phyloP scores from a whole-genome alignment of 2,329 filamentous ascomycete genomes.

The Colletotrichum gloeosporioides region DNA sequence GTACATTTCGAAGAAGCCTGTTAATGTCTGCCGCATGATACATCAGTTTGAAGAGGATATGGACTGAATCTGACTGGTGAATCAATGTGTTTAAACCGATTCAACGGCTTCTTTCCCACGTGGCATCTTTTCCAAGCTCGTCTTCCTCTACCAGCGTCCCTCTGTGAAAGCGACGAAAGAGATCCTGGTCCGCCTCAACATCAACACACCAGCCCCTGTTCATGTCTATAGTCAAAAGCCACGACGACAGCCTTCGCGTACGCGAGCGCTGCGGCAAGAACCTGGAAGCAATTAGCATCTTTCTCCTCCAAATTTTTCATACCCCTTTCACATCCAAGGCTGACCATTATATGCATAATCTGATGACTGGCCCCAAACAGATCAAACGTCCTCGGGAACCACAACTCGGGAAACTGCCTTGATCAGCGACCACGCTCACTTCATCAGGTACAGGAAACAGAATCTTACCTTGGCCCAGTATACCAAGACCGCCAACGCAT shows the following conservation, averaged over 20 bases:
- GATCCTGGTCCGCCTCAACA: neutral
- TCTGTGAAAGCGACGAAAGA: fast-evolving
- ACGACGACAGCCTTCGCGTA: slow-evolving; percentile 1
- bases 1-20: neutral
- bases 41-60: too few species aligned
- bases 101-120: neutral
- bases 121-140: fast-evolving
- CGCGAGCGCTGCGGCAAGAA: slow-evolving; percentile 33
- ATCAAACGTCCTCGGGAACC: slow-evolving; percentile 48
- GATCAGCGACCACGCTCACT: neutral
- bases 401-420: slow-evolving; percentile 46
- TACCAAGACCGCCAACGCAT: neutral
- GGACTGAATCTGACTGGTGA: too few species aligned
- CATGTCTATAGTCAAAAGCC: slow-evolving; percentile 5
- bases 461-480: slow-evolving; percentile 15
- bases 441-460: neutral
- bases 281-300: neutral
- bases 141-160: neutral
- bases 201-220: neutral
- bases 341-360: slow-evolving; percentile 51
- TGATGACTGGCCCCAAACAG: slow-evolving; percentile 53
- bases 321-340: neutral
- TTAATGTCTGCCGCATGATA: neutral
- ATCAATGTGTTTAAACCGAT: too few species aligned
- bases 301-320: neutral